Conservation (phyloP, 2,329 filamentous ascomycete genomes). For the Aspergillus transmontanensis region DNA sequence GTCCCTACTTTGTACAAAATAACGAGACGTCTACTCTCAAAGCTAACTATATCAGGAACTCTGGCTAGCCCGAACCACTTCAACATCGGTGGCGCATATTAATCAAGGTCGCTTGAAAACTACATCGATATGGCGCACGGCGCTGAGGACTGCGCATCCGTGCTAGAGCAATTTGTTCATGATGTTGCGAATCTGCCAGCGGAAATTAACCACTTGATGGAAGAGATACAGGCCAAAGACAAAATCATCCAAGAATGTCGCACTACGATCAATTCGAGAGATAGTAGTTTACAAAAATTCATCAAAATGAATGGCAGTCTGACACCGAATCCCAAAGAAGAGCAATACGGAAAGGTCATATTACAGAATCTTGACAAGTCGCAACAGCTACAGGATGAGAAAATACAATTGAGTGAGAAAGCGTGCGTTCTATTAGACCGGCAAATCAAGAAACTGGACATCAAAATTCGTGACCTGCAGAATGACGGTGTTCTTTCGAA, state of each 20-base stretch:
- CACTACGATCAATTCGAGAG: constrained; percentile 59
- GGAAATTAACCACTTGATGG: constrained; percentile 66
- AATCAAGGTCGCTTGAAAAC: not conserved
- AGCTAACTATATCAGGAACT: not conserved
- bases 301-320: constrained; percentile 65
- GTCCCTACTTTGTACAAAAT: not conserved
- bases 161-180: constrained; percentile 67
- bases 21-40: not conserved
- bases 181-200: constrained; percentile 65
- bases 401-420: constrained; percentile 62
- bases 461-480: constrained; percentile 62
- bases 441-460: constrained; percentile 64
- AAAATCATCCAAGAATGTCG: constrained; percentile 60
- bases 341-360: constrained; percentile 60
- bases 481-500: constrained; percentile 61
- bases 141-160: constrained; percentile 63
- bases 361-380: constrained; percentile 60
- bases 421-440: constrained; percentile 62
- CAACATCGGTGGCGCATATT: not conserved
- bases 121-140: constrained; percentile 46
- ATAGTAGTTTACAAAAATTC: constrained; percentile 66
- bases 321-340: constrained; percentile 65
- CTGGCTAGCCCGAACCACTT: not conserved
- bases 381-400: constrained; percentile 63
- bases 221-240: constrained; percentile 69